Base-by-base conservation (phyloP, 176 grass and related monocot genomes). In the Tuctoria greenei region DNA sequence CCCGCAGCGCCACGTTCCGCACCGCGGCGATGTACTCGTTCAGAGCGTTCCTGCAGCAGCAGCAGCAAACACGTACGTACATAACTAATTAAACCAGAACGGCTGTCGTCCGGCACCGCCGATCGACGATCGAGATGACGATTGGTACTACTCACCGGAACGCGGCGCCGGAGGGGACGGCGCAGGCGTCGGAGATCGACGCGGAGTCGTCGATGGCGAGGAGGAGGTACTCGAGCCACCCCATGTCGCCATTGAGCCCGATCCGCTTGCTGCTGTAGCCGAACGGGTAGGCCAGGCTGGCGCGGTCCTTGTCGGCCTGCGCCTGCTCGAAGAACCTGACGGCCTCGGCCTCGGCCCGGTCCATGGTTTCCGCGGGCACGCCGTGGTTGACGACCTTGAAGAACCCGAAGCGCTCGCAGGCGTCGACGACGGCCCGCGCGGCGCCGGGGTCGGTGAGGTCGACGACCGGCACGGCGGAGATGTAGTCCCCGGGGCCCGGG, bases 211-310 rank as follows among this genome's bases (percentile, higher is more conserved):
- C 66, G 66, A 93, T 64, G 62, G 83, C 85, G 74, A 97, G 76
- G 46, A 97, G 88, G 66, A 97, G 90, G 83, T 97, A 97, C 85
- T 97, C 93, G 27, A 97, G 26, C 93, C 93, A 97, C 13, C 93
- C 93, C 42, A 58, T 68, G 78, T 97, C 90, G 45, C 93, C 93
- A 80, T 97, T 97, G 41, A 51, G 47, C 0, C 90, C 93, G 68
- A 93, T 97, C 38, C 66, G 61, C 69, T 82, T 93, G 87, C 61
- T 97, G 0, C 87, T 87, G 57, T 97, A 97, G 1, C 93, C 90
- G 41, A 93, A 84, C 23, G 87, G 93, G 27, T 81, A 39, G 6
- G 82, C 54, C 10, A 76, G 73, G 15, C 73, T 82, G 6, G 81
- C 79, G 46, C 79, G 76, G 76, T 97, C 87, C 79, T 97, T 97